Base-by-base conservation (phyloP, 164 flowering plant genomes). In the Kalanchoe fedtschenkoi region DNA sequence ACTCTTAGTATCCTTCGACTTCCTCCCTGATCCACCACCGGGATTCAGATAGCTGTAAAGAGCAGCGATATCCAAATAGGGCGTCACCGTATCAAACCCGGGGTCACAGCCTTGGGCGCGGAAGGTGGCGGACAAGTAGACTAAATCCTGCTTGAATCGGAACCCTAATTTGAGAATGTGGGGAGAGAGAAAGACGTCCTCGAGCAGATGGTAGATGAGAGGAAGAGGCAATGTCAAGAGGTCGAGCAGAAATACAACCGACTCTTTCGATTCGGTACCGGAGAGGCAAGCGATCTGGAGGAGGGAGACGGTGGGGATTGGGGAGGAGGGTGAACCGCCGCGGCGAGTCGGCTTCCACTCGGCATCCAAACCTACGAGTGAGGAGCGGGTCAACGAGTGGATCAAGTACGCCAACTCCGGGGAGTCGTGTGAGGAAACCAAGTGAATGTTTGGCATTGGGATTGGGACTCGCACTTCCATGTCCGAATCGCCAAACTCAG, bases 81-180 rank as follows among this genome's bases (percentile, higher is more conserved):
- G 96, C 56, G 89, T 92, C 72, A 85, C 82, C 98, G 69, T 71
- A 65, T 87, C 89, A 59, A 89, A 86, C 5, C 95, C 96, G 32
- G 77, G 72, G 34, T 75, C 76, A 61, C 87, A 85, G 16, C 85
- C 91, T 22, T 78, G 78, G 11, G 78, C 64, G 21, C 71, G 64
- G 57, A 89, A 89, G 10, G 96, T 89, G 47, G 88, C 80, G 8
- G 96, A 84, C 74, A 92, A 69, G 70, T 80, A 89, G 1, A 71
- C 65, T 74, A 92, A 75, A 77, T 89, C 98, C 66, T 92, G 98
- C 77, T 92, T 89, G 33, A 92, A 92, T 42, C 72, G 58, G 59
- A 92, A 92, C 60, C 98, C 98, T 28, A 92, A 60, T 65, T 92
- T 92, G 63, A 92, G 47, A 9, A 86, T 39, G 68, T 85, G 66